These are phyloP conservation scores for Hypomontagnella monticulosa DNA, from an alignment of 495 filamentous ascomycete genomes.

Conservation along the genomic window DNA sequence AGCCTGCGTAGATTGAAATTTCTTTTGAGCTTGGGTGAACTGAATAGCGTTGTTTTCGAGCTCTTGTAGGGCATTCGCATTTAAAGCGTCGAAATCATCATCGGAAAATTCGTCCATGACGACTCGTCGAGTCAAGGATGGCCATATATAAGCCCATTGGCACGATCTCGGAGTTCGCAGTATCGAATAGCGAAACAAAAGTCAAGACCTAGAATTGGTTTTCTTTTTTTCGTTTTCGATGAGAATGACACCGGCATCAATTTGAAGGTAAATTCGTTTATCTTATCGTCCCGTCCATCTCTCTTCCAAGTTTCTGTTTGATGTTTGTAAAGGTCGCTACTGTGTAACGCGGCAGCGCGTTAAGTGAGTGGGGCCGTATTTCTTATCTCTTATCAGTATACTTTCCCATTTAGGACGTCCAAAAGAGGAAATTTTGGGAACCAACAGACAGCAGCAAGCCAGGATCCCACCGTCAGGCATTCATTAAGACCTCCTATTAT, in stretches of 20 bases:
- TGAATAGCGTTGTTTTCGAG: constrained; percentile 61
- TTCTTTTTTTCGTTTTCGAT: constrained; percentile 18
- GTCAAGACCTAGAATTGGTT: not conserved
- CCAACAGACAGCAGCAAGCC: no score
- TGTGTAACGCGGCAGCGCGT: constrained; percentile 4
- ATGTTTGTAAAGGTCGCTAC: not conserved
- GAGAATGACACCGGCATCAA: no score
- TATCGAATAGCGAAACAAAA: not conserved
- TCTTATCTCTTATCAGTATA: no score
- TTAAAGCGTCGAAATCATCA: constrained; percentile 58
- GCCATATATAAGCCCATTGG: constrained; percentile 45
- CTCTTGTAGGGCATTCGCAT: constrained; percentile 54
- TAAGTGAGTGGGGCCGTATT: not conserved
- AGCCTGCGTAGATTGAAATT: constrained; percentile 32
- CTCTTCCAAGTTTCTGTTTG: no score
- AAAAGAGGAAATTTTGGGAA: no score
- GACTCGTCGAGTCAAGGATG: constrained; percentile 42
- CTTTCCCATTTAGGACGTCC: no score
- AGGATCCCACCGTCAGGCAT: no score
- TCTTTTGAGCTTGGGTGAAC: constrained; percentile 55
- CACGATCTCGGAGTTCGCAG: constrained; percentile 8
- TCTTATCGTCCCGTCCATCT: constrained; percentile 6
- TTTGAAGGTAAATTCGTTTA: not conserved
- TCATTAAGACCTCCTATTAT: no score
- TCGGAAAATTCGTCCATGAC: constrained; percentile 61